phyloP scores from a whole-genome alignment of 116 monocot genomes.

The Phalaenopsis hybrid region DNA sequence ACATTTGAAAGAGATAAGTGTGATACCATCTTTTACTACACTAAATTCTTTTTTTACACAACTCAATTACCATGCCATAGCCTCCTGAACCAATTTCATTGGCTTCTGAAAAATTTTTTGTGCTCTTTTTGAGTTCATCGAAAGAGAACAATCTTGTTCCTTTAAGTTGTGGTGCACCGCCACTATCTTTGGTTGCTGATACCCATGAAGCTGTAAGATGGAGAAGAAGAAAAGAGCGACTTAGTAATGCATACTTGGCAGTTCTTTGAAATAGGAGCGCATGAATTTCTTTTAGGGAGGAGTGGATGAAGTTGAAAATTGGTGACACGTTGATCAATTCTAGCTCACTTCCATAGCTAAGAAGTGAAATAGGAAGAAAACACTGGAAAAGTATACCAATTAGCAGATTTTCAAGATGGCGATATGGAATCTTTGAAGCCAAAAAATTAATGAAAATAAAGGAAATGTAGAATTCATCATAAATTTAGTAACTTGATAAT shows the following conservation, averaged over 20 bases:
- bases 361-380: too few species aligned
- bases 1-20: neutral
- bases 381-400: too few species aligned
- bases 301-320: neutral
- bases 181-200: constrained; percentile 23
- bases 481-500: too few species aligned
- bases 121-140: constrained; percentile 37
- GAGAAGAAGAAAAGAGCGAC: neutral
- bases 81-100: constrained; percentile 56
- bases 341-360: neutral
- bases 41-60: neutral
- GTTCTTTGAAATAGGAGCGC: neutral
- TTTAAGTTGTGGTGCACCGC: constrained; percentile 34
- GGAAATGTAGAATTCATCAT: too few species aligned
- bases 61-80: constrained; percentile 40
- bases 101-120: constrained; percentile 31
- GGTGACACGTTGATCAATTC: neutral
- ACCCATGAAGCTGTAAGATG: constrained; percentile 44
- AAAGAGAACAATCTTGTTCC: constrained; percentile 42
- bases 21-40: neutral
- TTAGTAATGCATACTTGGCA: neutral
- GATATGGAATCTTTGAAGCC: too few species aligned
- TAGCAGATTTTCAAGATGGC: too few species aligned
- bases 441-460: too few species aligned
- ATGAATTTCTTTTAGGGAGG: neutral